These are phyloP conservation scores for Mucor saturninus DNA, from an alignment of 371 early-diverging fungal genomes.

Conservation along the genomic window DNA sequence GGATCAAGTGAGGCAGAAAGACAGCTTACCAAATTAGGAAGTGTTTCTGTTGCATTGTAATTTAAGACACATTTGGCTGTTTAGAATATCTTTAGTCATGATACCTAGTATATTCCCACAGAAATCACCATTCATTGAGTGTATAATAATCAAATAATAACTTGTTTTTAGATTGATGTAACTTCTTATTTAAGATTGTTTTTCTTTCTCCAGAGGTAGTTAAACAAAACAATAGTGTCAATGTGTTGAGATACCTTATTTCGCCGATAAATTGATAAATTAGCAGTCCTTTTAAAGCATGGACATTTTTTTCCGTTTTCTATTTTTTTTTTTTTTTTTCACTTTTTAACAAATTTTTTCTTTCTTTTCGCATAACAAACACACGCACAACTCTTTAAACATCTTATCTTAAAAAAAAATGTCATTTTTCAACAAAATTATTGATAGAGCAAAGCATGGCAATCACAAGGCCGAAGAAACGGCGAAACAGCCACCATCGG, in stretches of 20 bases:
- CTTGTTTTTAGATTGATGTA: background rate
- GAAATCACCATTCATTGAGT: too few relatives aligned
- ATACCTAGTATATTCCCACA: background rate
- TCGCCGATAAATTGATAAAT: slow-evolving; percentile 1
- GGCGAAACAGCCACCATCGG: background rate
- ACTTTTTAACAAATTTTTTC: background rate
- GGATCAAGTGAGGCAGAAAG: background rate
- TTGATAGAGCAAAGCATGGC: slow-evolving; percentile 23
- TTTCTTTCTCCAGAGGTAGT: background rate
- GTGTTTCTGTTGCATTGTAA: background rate
- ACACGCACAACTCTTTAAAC: background rate
- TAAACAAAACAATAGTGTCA: background rate
- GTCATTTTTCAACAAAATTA: slow-evolving; percentile 30
- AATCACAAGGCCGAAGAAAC: slow-evolving; percentile 7
- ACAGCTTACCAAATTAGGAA: slow-evolving; percentile 1
- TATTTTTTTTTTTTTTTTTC: slow-evolving; percentile 1
- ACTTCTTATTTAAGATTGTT: background rate
- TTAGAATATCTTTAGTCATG: background rate
- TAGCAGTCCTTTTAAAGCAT: slow-evolving; percentile 3
- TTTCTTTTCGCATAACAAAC: slow-evolving; percentile 8
- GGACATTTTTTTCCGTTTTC: slow-evolving; percentile 1
- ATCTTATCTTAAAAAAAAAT: background rate
- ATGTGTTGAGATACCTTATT: background rate
- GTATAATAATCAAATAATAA: background rate
- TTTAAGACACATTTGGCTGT: background rate